Conservation (phyloP, 2,329 filamentous ascomycete species). For the Ustulina deusta region DNA sequence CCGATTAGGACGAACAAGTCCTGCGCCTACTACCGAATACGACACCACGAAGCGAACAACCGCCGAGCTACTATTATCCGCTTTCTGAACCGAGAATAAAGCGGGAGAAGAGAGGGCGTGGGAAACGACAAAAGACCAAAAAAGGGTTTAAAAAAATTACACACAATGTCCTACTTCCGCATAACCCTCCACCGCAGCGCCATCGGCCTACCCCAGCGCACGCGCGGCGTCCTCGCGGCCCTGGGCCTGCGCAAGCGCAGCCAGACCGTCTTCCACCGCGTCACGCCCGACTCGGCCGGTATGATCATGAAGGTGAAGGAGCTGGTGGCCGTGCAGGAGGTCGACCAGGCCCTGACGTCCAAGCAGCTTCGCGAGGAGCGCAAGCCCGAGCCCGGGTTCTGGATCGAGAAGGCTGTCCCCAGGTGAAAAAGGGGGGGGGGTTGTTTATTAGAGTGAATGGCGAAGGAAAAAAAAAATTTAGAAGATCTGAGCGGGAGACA, state of each 20-base stretch:
- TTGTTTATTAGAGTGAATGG: neutral
- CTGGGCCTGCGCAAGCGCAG: slow-evolving; percentile 87
- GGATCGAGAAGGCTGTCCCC: slow-evolving; percentile 70
- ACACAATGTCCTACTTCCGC: slow-evolving; percentile 82
- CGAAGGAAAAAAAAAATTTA: neutral
- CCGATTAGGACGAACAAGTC: neutral
- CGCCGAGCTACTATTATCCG: neutral
- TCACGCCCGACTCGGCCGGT: slow-evolving; percentile 82
- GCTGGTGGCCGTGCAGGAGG: slow-evolving; percentile 84
- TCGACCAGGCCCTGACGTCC: slow-evolving; percentile 72
- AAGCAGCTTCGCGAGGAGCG: slow-evolving; percentile 77
- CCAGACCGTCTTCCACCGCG: slow-evolving; percentile 90
- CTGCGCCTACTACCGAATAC: neutral
- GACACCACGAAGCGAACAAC: neutral
- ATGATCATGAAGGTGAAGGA: slow-evolving; percentile 97
- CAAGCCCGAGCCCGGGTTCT: slow-evolving; percentile 84
- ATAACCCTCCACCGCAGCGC: slow-evolving; percentile 90
- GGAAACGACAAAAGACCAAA: neutral
- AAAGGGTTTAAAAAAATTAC: slow-evolving; percentile 3
- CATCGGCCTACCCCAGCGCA: slow-evolving; percentile 87
- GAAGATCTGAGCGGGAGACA: neutral
- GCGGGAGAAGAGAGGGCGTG: neutral
- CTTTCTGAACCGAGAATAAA: neutral
- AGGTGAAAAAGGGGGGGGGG: slow-evolving; percentile 43
- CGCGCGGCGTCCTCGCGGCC: slow-evolving; percentile 82